phyloP scores from a whole-genome alignment of 805 yeast genomes.

The Pichia exigua region DNA sequence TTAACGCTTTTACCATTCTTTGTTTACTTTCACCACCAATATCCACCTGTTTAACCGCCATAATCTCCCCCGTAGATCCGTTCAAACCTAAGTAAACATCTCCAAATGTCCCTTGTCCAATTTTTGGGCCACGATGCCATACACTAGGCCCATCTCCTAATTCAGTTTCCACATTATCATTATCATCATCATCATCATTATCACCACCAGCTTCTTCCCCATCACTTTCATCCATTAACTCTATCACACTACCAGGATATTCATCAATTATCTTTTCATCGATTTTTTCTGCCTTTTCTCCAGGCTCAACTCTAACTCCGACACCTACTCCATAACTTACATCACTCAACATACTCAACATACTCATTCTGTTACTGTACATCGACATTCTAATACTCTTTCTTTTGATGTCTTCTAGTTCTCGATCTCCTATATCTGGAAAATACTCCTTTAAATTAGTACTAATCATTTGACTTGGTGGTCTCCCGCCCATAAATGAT shows the following conservation, averaged over 20 bases:
- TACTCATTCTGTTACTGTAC: conserved; percentile 21
- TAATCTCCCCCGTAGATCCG: conserved; percentile 84
- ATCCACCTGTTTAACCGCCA: conserved; percentile 95
- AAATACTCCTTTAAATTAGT: conserved; percentile 84
- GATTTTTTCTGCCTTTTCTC: conserved; percentile 42
- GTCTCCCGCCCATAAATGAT: conserved; percentile 75
- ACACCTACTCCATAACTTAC: conserved; percentile 26
- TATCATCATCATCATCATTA: no score
- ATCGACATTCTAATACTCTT: conserved; percentile 78
- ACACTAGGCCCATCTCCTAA: conserved; percentile 62
- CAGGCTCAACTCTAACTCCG: conserved; percentile 31
- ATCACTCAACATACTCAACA: conserved; percentile 20
- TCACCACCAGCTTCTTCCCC: conserved; percentile 24
- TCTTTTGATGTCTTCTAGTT: conserved; percentile 70
- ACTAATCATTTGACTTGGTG: conserved; percentile 87
- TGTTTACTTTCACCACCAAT: conserved; percentile 26
- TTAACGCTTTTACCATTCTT: conserved; percentile 68
- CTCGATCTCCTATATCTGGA: conserved; percentile 69
- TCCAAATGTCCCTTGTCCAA: conserved; percentile 95
- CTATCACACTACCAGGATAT: conserved; percentile 36
- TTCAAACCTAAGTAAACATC: conserved; percentile 89
- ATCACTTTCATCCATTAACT: conserved; percentile 36
- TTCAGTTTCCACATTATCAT: no score
- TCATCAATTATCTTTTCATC: conserved; percentile 2
- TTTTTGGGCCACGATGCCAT: conserved; percentile 89